A percentile compares a stretch with the other conserved stretches of the same genome.
phyloP scores from a whole-genome alignment of 2,329 filamentous ascomycete genomes.

The Tolypocladium pustulatum region DNA sequence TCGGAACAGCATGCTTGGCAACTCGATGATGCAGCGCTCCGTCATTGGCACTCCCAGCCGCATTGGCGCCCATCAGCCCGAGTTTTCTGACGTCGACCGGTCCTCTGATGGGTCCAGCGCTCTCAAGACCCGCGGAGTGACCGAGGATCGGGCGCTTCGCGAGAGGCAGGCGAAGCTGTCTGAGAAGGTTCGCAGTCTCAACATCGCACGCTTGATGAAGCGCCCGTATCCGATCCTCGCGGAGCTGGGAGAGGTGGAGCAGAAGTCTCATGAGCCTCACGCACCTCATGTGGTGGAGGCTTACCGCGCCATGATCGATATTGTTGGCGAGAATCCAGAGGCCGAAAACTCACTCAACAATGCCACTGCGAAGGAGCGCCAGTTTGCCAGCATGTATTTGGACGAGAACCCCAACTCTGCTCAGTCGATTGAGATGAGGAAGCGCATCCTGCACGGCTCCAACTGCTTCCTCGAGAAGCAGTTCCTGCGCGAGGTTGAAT shows the following conservation, averaged over 20 bases:
- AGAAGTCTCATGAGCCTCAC: conserved; percentile 57
- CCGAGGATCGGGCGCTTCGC: conserved; percentile 65
- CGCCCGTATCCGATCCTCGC: conserved; percentile 63
- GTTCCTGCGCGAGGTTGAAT: conserved; percentile 70
- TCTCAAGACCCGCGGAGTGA: conserved; percentile 32
- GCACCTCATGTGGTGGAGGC: conserved; percentile 69
- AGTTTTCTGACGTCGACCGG: conserved; percentile 60
- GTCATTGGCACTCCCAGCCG: conserved; percentile 74
- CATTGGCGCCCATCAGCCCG: conserved; percentile 51
- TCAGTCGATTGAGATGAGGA: conserved; percentile 57
- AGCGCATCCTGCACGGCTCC: conserved; percentile 70
- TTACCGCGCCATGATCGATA: conserved; percentile 69
- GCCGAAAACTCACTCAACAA: conserved; percentile 48
- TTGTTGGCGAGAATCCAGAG: conserved; percentile 61
- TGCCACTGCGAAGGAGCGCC: conserved; percentile 61
- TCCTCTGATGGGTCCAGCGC: conserved; percentile 36
- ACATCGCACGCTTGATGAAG: conserved; percentile 57
- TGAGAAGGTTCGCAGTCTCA: conserved; percentile 69
- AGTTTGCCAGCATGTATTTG: conserved; percentile 67
- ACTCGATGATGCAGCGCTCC: conserved; percentile 66
- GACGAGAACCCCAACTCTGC: conserved; percentile 60
- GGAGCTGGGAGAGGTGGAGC: conserved; percentile 66
- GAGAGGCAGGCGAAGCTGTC: conserved; percentile 79
- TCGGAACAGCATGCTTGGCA: conserved; percentile 36
- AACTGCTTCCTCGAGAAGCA: conserved; percentile 69